These are phyloP conservation scores for Protostelium mycophagum DNA, from an alignment of 78 protist species.

Conservation along the genomic window DNA sequence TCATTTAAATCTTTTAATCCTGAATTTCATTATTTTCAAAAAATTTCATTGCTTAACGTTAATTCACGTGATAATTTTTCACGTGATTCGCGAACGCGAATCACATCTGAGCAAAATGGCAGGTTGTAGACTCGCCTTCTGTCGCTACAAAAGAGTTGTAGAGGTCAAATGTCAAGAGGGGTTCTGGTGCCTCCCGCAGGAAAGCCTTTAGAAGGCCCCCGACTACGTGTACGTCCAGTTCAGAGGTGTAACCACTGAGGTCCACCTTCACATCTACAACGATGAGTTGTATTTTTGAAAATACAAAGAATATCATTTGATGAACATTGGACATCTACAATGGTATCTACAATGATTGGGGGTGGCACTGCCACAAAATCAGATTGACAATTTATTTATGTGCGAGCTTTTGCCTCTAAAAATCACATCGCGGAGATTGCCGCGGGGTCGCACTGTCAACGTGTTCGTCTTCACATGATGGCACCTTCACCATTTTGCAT, in stretches of 20 bases:
- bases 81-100: neutral
- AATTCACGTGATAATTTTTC: neutral
- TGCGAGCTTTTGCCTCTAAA: no score
- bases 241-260: neutral
- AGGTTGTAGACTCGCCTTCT: neutral
- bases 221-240: conserved; percentile 28
- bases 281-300: neutral
- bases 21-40: conserved; percentile 4
- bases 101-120: conserved; percentile 8
- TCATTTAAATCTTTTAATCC: conserved; percentile 16
- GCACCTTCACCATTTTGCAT: no score
- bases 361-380: no score
- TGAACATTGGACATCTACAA: no score
- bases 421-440: no score
- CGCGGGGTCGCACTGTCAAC: no score
- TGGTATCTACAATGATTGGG: no score
- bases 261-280: neutral
- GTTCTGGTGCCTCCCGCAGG: conserved; percentile 39
- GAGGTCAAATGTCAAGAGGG: conserved; percentile 32
- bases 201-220: conserved; percentile 32
- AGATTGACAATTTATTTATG: no score
- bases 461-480: no score
- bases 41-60: neutral
- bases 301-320: no score
- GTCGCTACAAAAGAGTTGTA: conserved; percentile 43